phyloP scores from a whole-genome alignment of 2,329 filamentous ascomycete species.

The Monosporascus sp. region DNA sequence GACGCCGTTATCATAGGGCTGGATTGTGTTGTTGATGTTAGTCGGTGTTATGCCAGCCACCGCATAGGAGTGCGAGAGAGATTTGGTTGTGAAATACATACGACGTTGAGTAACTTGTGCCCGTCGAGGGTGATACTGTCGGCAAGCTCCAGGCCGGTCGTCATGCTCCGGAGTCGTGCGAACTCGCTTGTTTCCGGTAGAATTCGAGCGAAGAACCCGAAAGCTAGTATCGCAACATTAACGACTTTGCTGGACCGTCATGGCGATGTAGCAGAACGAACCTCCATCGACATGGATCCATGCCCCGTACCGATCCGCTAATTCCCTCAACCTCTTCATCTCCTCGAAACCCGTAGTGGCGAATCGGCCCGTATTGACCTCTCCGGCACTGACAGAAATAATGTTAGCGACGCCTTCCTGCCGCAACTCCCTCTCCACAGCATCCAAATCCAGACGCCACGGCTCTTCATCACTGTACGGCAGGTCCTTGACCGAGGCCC shows the following conservation, averaged over 20 bases:
- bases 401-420: slow-evolving; percentile 60
- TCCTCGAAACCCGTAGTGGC: slow-evolving; percentile 56
- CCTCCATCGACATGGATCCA: slow-evolving; percentile 89
- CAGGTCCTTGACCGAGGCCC: slow-evolving; percentile 61
- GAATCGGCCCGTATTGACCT: slow-evolving; percentile 87
- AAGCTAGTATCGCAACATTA: slow-evolving; percentile 46
- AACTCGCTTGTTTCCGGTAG: slow-evolving; percentile 57
- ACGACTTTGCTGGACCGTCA: background rate
- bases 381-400: slow-evolving; percentile 75
- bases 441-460: slow-evolving; percentile 65
- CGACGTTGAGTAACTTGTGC: slow-evolving; percentile 90
- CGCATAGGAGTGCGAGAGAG: background rate
- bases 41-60: slow-evolving; percentile 1
- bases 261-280: slow-evolving; percentile 26
- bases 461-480: slow-evolving; percentile 45
- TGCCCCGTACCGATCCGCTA: slow-evolving; percentile 69
- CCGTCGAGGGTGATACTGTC: slow-evolving; percentile 84
- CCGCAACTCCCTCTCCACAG: slow-evolving; percentile 56
- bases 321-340: slow-evolving; percentile 55
- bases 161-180: slow-evolving; percentile 41
- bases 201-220: slow-evolving; percentile 74
- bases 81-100: slow-evolving; percentile 31
- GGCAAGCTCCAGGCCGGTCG: slow-evolving; percentile 68
- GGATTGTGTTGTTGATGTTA: background rate
- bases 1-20: slow-evolving; percentile 88